Evolutionary conservation across 805 yeast genomes (phyloP), one percentile per base, ranked within the genome.

Genomic region (Clavispora fructus): DNA sequence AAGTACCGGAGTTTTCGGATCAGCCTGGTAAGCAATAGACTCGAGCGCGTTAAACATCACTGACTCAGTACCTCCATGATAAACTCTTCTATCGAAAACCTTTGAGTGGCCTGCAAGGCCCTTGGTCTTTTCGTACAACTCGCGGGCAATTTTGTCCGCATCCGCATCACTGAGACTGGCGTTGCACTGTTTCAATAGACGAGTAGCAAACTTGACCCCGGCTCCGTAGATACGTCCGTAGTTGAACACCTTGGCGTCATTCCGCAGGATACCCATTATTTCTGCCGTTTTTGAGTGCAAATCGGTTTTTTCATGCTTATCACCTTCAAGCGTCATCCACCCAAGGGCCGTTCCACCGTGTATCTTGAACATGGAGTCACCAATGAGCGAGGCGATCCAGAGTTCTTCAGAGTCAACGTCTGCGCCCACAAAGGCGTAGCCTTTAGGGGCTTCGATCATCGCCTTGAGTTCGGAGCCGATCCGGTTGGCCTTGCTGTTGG

Each of bases 271-370:
- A 0, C 96, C 96, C 61, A 94, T 67, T 54, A 95, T 90, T 10
- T 76, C 75, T 0, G 99, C 97, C 0, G 98, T 94, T 54, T 87
- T 90, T 0, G 97, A 89, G 62, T 94, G 99, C 49, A 95, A 68
- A 67, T 94, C 99, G 0, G 99, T 95, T 5, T 94, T 95, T 45
- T 86, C 92, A 46, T 71, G 74, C 66, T 94, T 94, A 4, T 92
- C 82, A 16, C 99, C 99, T 69, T 94, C 99, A 46, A 94, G 73
- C 1, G 97, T 91, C 99, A 94, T 95, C 99, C 99, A 95, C 0
- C 98, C 97, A 45, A 95, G 77, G 0, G 98, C 96, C 0, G 98
- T 89, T 12, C 95, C 95, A 6, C 99, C 99, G 63, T 94, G 99
- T 23, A 87, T 69, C 30, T 84, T 80, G 65, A 92, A 88, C 43